These are phyloP conservation scores for Arabidopsis hybrid DNA, from an alignment of 441 rosid genomes.

Conservation along the genomic window DNA sequence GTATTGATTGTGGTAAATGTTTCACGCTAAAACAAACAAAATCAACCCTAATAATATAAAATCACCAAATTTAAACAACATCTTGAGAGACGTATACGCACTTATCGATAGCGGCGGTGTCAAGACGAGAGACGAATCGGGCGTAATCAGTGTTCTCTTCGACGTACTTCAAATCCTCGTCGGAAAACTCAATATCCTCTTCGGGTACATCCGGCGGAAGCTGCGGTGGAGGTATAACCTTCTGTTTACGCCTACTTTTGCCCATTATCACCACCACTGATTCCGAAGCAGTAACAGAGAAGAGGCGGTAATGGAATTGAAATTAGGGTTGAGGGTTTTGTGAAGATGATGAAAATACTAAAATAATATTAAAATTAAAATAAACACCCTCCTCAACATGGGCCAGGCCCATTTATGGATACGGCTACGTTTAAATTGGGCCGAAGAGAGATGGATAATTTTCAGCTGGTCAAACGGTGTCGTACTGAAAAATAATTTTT, in stretches of 20 bases:
- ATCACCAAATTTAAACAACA: not conserved
- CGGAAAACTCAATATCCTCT: slow-evolving; percentile 78
- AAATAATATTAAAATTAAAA: not conserved
- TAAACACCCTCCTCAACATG: not conserved
- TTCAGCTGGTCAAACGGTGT: not conserved
- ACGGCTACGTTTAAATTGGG: not conserved
- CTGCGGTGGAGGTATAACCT: slow-evolving; percentile 66
- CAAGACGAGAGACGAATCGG: slow-evolving; percentile 63
- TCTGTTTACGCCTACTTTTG: slow-evolving; percentile 55
- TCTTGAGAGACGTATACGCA: slow-evolving; percentile 6
- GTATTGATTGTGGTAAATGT: not conserved
- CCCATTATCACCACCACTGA: slow-evolving; percentile 42
- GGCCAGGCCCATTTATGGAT: slow-evolving; percentile 30
- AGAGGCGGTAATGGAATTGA: not conserved
- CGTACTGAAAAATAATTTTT: not conserved
- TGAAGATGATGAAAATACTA: not conserved
- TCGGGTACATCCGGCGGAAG: slow-evolving; percentile 79
- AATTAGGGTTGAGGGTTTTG: slow-evolving; percentile 41
- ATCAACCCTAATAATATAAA: slow-evolving; percentile 17
- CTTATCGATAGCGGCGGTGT: slow-evolving; percentile 71
- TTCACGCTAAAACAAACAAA: not conserved
- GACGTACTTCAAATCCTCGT: slow-evolving; percentile 72
- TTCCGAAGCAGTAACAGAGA: slow-evolving; percentile 19
- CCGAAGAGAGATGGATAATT: not conserved
- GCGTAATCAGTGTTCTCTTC: slow-evolving; percentile 64